Evolutionary conservation across 1,284 basidiomycete species (phyloP).

Genomic region (Acaromyces ingoldii): DNA sequence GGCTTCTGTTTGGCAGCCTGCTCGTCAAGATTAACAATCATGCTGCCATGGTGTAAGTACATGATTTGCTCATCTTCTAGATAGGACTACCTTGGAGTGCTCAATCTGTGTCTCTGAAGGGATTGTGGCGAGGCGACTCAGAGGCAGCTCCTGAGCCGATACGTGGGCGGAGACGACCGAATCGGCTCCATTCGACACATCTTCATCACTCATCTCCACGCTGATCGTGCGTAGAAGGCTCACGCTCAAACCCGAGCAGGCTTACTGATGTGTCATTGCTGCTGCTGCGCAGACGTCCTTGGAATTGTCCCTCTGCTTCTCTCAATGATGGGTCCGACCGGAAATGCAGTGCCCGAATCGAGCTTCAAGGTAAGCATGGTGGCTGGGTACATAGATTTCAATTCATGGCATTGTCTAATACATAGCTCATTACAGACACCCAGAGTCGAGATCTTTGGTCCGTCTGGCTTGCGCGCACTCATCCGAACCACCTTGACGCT

Average conservation of each 20-base stretch:
- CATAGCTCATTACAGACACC: no score
- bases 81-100: background rate
- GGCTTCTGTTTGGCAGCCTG: slow-evolving; percentile 16
- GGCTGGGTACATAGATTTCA: no score
- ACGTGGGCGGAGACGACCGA: slow-evolving; percentile 36
- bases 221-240: slow-evolving; percentile 19
- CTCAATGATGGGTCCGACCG: slow-evolving; percentile 43
- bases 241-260: background rate
- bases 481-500: slow-evolving; percentile 40
- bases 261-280: no score
- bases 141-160: slow-evolving; percentile 31
- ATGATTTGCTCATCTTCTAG: background rate
- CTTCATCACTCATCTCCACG: slow-evolving; percentile 47
- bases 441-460: slow-evolving; percentile 40
- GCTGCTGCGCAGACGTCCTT: no score
- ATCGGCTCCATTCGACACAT: slow-evolving; percentile 40
- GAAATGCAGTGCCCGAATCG: slow-evolving; percentile 7
- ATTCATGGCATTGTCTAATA: background rate
- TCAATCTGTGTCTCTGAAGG: background rate
- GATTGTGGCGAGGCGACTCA: slow-evolving; percentile 50
- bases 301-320: slow-evolving; percentile 45
- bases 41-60: slow-evolving; percentile 34
- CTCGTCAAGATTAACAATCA: slow-evolving; percentile 39
- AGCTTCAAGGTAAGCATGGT: background rate
- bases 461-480: slow-evolving; percentile 39